A percentile compares a stretch with the other conserved stretches of the same genome.
These are phyloP conservation scores for Nannizziopsis barbatae DNA, from an alignment of 2,329 filamentous ascomycete genomes.

Conservation along the genomic window DNA sequence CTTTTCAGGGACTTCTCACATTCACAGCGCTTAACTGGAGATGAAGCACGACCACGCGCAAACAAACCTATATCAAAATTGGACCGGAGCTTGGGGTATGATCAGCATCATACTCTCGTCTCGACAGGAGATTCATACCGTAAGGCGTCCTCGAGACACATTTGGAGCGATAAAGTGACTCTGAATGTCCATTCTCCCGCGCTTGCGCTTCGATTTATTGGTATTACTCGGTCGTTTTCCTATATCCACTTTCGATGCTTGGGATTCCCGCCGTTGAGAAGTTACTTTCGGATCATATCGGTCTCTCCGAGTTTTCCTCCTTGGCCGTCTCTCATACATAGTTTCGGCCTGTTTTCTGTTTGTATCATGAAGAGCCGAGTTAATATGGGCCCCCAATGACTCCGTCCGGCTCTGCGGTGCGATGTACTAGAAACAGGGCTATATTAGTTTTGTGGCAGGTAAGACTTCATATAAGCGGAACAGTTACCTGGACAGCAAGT, in stretches of 20 bases:
- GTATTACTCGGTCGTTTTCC: conserved; percentile 13
- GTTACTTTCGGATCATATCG: conserved; percentile 41
- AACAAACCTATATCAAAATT: conserved; percentile 30
- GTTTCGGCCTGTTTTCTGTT: not conserved
- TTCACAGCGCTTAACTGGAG: conserved; percentile 19
- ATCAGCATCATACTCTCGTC: conserved; percentile 9
- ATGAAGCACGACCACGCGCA: conserved; percentile 28
- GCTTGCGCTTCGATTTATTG: conserved; percentile 20
- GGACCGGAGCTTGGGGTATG: conserved; percentile 27
- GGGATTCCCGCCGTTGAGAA: not conserved
- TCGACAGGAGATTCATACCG: conserved; percentile 31
- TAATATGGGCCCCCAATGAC: not conserved
- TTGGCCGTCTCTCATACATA: conserved; percentile 41
- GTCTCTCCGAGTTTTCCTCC: conserved; percentile 47
- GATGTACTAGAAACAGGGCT: too few species aligned
- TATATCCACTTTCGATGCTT: not conserved
- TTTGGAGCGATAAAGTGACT: conserved; percentile 46
- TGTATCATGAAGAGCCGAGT: not conserved
- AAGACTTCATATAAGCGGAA: too few species aligned
- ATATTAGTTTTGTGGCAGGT: too few species aligned
- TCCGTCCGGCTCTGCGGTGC: too few species aligned
- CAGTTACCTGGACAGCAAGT: too few species aligned
- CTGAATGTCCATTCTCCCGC: conserved; percentile 37
- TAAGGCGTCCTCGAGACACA: conserved; percentile 43
- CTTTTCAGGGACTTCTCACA: conserved; percentile 13